A percentile compares a stretch with the other conserved stretches of the same genome.
phyloP scores from a whole-genome alignment of 2,329 filamentous ascomycete genomes.

The Trichoderma sp. region DNA sequence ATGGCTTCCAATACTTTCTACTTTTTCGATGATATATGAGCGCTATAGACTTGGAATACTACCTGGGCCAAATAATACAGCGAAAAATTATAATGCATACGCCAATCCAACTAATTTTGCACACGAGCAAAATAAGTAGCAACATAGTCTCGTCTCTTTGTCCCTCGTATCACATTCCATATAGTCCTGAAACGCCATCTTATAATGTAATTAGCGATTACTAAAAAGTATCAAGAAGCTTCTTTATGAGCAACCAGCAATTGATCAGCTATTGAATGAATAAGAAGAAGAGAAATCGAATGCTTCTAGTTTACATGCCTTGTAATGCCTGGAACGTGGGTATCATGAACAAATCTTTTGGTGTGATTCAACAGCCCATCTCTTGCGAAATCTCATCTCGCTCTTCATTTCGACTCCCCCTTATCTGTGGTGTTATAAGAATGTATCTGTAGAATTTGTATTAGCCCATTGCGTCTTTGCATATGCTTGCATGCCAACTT shows the following conservation, averaged over 20 bases:
- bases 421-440: constrained; percentile 9
- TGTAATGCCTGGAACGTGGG: not conserved
- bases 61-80: constrained; percentile 74
- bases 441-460: constrained; percentile 20
- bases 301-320: not conserved
- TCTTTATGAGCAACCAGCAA: not conserved
- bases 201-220: not conserved
- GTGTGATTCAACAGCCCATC: not conserved
- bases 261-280: not conserved
- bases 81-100: constrained; percentile 67
- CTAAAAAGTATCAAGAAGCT: not conserved
- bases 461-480: not conserved
- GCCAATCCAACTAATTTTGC: not conserved
- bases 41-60: constrained; percentile 23
- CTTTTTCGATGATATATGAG: constrained; percentile 38
- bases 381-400: not conserved
- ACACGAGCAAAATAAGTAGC: not conserved
- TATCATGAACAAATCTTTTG: not conserved
- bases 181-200: not conserved
- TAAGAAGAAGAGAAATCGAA: not conserved
- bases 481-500: constrained; percentile 16
- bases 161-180: not conserved
- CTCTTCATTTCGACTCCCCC: not conserved
- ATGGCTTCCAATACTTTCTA: constrained; percentile 72
- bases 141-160: not conserved